phyloP scores from a whole-genome alignment of 202 grass and related monocot species.

The Zizania palustris region DNA sequence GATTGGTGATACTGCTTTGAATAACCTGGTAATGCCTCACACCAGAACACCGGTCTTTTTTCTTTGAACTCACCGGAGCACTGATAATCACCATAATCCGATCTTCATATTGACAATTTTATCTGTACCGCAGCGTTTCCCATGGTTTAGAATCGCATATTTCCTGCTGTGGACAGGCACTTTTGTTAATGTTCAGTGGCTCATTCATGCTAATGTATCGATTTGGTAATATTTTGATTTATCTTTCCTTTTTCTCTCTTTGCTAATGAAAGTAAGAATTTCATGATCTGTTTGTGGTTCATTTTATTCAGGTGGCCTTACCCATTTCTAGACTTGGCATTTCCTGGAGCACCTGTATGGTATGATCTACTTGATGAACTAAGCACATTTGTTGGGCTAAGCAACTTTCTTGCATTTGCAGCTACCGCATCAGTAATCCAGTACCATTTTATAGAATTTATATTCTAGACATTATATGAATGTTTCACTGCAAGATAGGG shows the following conservation, averaged over 20 bases:
- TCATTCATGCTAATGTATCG: slow-evolving; percentile 61
- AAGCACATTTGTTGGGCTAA: not conserved
- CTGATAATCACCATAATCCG: slow-evolving; percentile 14
- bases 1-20: slow-evolving; percentile 73
- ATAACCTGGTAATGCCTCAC: slow-evolving; percentile 65
- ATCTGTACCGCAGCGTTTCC: slow-evolving; percentile 56
- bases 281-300: not conserved
- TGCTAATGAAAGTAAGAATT: slow-evolving; percentile 18
- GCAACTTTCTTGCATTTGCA: not conserved
- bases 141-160: slow-evolving; percentile 86
- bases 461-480: not conserved
- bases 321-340: slow-evolving; percentile 84
- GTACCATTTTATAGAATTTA: not conserved
- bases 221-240: slow-evolving; percentile 55
- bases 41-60: not conserved
- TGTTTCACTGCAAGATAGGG: not conserved
- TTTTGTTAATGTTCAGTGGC: slow-evolving; percentile 80
- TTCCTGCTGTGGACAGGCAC: slow-evolving; percentile 75
- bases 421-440: not conserved
- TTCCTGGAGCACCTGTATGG: slow-evolving; percentile 65
- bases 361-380: slow-evolving; percentile 44
- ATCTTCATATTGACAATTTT: slow-evolving; percentile 22
- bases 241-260: not conserved
- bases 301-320: slow-evolving; percentile 82
- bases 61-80: not conserved